A percentile compares a stretch with the other conserved stretches of the same genome.
Conservation (phyloP, 345 rosid species). For the Chamaenerion angustifolium region DNA sequence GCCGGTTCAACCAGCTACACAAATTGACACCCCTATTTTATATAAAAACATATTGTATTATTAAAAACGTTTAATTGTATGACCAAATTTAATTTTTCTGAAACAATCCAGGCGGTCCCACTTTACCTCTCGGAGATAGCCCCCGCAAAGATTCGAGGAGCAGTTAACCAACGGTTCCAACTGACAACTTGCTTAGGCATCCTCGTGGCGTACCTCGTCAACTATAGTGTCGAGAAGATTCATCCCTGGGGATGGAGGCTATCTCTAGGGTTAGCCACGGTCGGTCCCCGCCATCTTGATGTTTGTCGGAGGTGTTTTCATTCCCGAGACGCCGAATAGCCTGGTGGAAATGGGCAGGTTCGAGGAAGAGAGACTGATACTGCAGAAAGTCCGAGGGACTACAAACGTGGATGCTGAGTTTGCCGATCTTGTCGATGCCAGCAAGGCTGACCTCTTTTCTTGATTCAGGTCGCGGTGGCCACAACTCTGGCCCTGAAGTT, state of each 20-base stretch:
- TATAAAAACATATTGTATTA: no score
- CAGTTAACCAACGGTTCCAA: constrained; percentile 25
- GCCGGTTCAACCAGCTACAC: no score
- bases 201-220: constrained; percentile 22
- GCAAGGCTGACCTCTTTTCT: neutral
- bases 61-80: no score
- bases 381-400: constrained; percentile 15
- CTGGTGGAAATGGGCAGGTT: constrained; percentile 23
- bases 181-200: constrained; percentile 18
- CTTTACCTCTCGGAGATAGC: constrained; percentile 38
- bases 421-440: constrained; percentile 25
- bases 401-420: constrained; percentile 21
- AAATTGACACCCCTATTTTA: no score
- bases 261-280: constrained; percentile 26
- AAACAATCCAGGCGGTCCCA: constrained; percentile 28
- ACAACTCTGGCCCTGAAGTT: constrained; percentile 25
- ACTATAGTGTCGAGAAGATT: constrained; percentile 24
- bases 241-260: constrained; percentile 35
- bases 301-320: constrained; percentile 21
- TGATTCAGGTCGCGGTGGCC: constrained; percentile 29
- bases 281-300: constrained; percentile 22
- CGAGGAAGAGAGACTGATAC: no score
- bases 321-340: constrained; percentile 37
- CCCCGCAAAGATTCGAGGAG: constrained; percentile 26
- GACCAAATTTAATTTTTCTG: no score